Evolutionary conservation across 2,329 filamentous ascomycete species (phyloP).

Genomic region (Blastomyces gilchristii): DNA sequence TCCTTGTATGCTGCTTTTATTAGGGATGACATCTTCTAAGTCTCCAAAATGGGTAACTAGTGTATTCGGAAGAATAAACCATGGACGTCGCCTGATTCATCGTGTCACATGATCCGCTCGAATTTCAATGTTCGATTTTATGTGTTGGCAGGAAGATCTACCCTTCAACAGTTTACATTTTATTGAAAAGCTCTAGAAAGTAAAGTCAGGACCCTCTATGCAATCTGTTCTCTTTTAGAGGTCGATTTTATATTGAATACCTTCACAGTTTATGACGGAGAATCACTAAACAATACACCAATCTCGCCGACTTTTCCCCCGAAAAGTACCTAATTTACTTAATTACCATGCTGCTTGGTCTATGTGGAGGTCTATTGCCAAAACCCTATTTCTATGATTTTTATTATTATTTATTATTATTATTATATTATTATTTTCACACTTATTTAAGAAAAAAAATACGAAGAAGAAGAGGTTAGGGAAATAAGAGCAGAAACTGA

Average conservation of each 20-base stretch:
- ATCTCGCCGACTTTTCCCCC: neutral
- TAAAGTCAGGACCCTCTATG: neutral
- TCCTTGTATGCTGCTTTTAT: neutral
- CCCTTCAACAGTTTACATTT: neutral
- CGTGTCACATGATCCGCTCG: neutral
- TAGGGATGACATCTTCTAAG: neutral
- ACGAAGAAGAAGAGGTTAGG: neutral
- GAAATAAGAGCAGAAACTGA: slow-evolving; percentile 2
- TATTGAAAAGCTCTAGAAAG: neutral
- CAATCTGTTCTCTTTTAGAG: neutral
- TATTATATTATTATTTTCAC: neutral
- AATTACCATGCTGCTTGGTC: slow-evolving; percentile 44
- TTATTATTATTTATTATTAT: too few species aligned
- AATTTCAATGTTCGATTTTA: neutral
- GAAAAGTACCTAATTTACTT: neutral
- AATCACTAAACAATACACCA: neutral
- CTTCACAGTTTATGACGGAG: neutral
- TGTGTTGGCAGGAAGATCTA: neutral
- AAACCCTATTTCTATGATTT: slow-evolving; percentile 7
- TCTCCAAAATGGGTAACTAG: neutral
- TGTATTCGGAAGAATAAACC: neutral
- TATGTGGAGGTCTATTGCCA: slow-evolving; percentile 38
- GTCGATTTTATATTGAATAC: neutral
- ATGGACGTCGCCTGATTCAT: neutral
- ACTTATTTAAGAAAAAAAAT: neutral